Evolutionary conservation across 805 yeast genomes (phyloP), one percentile per base, ranked within the genome.

Genomic region (Priceomyces melissophilus): DNA sequence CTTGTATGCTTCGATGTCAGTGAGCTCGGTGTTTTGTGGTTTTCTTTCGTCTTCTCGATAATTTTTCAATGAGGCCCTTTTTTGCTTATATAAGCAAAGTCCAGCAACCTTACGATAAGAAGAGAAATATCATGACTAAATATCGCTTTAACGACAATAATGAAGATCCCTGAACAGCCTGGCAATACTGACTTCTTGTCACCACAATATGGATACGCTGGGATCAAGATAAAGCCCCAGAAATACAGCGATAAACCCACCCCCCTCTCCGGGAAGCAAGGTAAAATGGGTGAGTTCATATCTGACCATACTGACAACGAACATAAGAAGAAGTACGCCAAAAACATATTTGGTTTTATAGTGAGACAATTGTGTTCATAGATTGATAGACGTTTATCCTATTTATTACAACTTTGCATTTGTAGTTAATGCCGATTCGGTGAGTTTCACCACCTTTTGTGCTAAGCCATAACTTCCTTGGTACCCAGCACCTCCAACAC

Each of bases 401-500:
- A 29, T 29, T 29, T 29, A 29, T 29, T 29, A n/a, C 14, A 29
- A n/a, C 14, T 29, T 20, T 13, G 27, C n/a, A 25, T 33, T 35
- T 14, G 12, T 20, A 23, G 30, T 15, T 13, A 35, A 20, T 11
- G 30, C 25, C 13, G 14, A 7, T 20, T 35, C 30, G 30, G 25
- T 29, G 12, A 36, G 14, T 11, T 10, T 10, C 6, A 39, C 34
- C 3, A 76, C 78, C 43, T 61, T 65, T n/a, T 53, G 49, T 26
- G 85, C 79, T 56, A 79, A 70, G 1, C 88, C 90, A 44, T 73
- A 76, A 2, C 87, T 82, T 3, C 83, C 73, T 64, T 87, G 95
- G 59, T 78, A 84, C 0, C 93, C 93, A 16, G 86, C 78, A 25
- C 88, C 88, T 7, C 79, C 87, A 25, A 87, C 84, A 2, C 88